These are phyloP conservation scores for Coprinopsis cinerea DNA, from an alignment of 768 basidiomycete species.

Conservation along the genomic window DNA sequence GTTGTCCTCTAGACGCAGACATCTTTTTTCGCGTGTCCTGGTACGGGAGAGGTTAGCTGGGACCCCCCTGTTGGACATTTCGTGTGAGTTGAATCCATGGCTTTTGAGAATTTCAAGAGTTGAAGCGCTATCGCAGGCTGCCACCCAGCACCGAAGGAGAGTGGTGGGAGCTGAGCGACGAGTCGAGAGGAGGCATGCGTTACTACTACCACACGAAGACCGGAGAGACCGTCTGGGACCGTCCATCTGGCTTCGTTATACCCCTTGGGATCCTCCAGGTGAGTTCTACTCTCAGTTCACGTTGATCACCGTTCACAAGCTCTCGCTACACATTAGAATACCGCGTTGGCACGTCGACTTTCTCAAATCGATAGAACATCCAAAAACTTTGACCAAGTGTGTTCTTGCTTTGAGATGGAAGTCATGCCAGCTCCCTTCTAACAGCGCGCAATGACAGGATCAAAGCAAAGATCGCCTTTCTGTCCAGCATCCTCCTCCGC, in stretches of 20 bases:
- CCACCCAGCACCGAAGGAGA: slow-evolving; percentile 83
- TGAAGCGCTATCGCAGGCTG: slow-evolving; percentile 42
- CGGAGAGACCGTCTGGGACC: slow-evolving; percentile 88
- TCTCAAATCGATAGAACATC: slow-evolving; percentile 34
- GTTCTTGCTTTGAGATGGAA: neutral
- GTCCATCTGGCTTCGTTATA: slow-evolving; percentile 86
- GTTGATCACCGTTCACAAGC: neutral
- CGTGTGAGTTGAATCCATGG: slow-evolving; percentile 49
- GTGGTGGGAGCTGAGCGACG: slow-evolving; percentile 94
- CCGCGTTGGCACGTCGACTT: slow-evolving; percentile 63
- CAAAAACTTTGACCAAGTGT: neutral
- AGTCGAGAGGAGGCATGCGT: slow-evolving; percentile 72
- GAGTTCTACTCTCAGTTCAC: slow-evolving; percentile 16
- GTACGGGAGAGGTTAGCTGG: slow-evolving; percentile 90
- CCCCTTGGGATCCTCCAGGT: slow-evolving; percentile 87
- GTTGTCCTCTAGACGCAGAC: slow-evolving; percentile 38
- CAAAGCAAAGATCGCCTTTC: neutral
- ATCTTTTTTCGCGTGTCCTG: slow-evolving; percentile 89
- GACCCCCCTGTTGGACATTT: slow-evolving; percentile 87
- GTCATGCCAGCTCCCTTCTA: neutral
- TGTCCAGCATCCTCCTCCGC: slow-evolving; percentile 12
- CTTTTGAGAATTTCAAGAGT: slow-evolving; percentile 16
- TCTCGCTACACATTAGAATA: slow-evolving; percentile 41
- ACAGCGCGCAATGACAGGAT: slow-evolving; percentile 5
- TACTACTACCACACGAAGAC: slow-evolving; percentile 96